Evolutionary conservation across 257 asterid genomes (phyloP).

Genomic region (Pogostemon cablin): DNA sequence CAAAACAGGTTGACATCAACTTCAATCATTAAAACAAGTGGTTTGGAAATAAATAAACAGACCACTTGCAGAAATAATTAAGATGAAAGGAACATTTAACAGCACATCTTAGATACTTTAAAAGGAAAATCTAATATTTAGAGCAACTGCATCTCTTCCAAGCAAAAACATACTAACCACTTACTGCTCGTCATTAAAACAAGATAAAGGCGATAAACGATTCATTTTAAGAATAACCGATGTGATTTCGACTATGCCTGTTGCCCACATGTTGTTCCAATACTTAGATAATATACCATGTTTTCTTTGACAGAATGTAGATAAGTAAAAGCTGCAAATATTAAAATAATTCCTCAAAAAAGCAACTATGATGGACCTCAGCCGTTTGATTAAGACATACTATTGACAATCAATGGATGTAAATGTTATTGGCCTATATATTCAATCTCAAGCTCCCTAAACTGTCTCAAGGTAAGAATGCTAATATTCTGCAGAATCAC

Average conservation of each 20-base stretch:
- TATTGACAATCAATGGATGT: neutral
- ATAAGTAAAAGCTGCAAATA: neutral
- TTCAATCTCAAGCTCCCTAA: slow-evolving; percentile 16
- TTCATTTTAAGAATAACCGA: neutral
- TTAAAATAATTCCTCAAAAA: neutral
- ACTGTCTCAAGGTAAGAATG: neutral
- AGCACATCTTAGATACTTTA: slow-evolving; percentile 1
- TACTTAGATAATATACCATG: neutral
- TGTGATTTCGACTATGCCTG: neutral
- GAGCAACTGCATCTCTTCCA: slow-evolving; percentile 19
- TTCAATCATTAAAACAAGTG: slow-evolving; percentile 27
- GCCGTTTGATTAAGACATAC: slow-evolving; percentile 11
- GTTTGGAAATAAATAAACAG: neutral
- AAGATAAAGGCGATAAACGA: neutral
- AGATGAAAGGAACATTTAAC: slow-evolving; percentile 23
- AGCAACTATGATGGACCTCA: slow-evolving; percentile 6
- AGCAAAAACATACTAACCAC: neutral
- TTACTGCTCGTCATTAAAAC: neutral
- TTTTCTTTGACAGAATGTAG: neutral
- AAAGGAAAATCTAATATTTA: slow-evolving; percentile 2
- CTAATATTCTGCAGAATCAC: neutral
- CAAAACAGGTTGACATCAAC: slow-evolving; percentile 28
- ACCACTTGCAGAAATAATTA: slow-evolving; percentile 20
- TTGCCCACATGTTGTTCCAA: neutral
- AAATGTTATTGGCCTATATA: neutral